Percentiles rank a stretch among this genome's conserved stretches.
These are phyloP conservation scores for Chlorella sp. DNA, from an alignment of 139 green algal genomes.

Conservation along the genomic window DNA sequence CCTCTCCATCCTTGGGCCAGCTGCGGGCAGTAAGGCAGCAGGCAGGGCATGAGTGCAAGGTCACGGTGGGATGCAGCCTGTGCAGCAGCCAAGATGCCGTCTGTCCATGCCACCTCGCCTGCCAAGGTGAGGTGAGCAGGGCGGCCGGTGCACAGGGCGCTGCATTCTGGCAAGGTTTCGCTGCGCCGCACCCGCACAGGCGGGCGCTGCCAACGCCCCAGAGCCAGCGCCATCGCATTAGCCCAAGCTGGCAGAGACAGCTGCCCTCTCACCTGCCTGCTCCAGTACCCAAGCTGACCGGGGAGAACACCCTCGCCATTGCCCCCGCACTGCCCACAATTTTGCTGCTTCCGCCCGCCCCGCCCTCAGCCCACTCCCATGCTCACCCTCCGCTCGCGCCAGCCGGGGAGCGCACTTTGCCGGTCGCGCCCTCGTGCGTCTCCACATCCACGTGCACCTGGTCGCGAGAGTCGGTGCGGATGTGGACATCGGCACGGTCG, in stretches of 20 bases:
- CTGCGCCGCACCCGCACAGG: no score
- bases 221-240: neutral
- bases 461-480: neutral
- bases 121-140: no score
- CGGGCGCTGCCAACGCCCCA: no score
- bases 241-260: no score
- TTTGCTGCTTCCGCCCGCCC: neutral
- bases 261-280: no score
- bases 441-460: conserved; percentile 9
- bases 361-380: neutral
- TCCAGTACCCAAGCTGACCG: no score
- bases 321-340: neutral
- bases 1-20: conserved; percentile 9
- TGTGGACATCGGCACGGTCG: conserved; percentile 4
- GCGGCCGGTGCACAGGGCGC: neutral
- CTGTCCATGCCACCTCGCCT: no score
- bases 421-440: neutral
- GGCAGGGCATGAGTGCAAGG: neutral
- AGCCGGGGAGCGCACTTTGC: neutral
- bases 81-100: no score
- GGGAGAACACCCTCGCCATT: no score
- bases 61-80: no score
- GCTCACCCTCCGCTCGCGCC: neutral
- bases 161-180: no score
- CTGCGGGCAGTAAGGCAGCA: neutral